A percentile compares a stretch with the other conserved stretches of the same genome.
Conservation (phyloP, 2,329 filamentous ascomycete species). For the Fusarium nurragi region DNA sequence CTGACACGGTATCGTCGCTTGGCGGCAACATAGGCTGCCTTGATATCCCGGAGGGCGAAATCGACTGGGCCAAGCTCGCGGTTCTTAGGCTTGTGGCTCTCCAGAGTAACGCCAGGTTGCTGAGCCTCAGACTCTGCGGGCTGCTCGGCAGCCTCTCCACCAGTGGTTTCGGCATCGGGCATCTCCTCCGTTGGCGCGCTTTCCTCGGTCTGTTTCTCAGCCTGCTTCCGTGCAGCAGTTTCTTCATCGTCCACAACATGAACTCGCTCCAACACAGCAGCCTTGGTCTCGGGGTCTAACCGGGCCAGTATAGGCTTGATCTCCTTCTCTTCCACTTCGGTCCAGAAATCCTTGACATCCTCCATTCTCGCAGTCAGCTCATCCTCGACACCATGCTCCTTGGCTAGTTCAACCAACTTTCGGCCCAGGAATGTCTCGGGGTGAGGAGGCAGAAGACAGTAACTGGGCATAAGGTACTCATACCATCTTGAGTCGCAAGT, state of each 20-base stretch:
- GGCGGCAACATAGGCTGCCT: slow-evolving; percentile 81
- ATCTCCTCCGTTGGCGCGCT: slow-evolving; percentile 37
- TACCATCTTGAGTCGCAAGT: slow-evolving; percentile 96
- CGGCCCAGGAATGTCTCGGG: slow-evolving; percentile 86
- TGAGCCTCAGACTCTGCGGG: slow-evolving; percentile 35
- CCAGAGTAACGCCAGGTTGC: slow-evolving; percentile 38
- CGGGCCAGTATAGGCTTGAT: slow-evolving; percentile 75
- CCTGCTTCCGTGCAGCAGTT: slow-evolving; percentile 39
- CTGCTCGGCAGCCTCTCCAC: slow-evolving; percentile 28
- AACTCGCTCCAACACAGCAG: slow-evolving; percentile 70
- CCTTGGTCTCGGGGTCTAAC: slow-evolving; percentile 71
- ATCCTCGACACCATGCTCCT: slow-evolving; percentile 76
- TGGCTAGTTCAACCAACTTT: slow-evolving; percentile 80
- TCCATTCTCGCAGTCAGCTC: slow-evolving; percentile 74
- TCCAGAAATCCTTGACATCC: slow-evolving; percentile 85
- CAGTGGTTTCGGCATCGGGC: slow-evolving; percentile 31
- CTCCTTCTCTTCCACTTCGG: slow-evolving; percentile 79
- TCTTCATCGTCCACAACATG: slow-evolving; percentile 54
- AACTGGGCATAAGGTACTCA: slow-evolving; percentile 94
- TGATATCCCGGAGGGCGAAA: slow-evolving; percentile 75
- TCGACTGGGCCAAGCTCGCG: slow-evolving; percentile 64
- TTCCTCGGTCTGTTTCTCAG: slow-evolving; percentile 29
- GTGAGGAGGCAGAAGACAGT: slow-evolving; percentile 91
- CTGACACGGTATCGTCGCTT: slow-evolving; percentile 88
- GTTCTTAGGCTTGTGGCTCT: slow-evolving; percentile 52